Base-by-base conservation (phyloP, 345 rosid species). In the Jatropha curcas region DNA sequence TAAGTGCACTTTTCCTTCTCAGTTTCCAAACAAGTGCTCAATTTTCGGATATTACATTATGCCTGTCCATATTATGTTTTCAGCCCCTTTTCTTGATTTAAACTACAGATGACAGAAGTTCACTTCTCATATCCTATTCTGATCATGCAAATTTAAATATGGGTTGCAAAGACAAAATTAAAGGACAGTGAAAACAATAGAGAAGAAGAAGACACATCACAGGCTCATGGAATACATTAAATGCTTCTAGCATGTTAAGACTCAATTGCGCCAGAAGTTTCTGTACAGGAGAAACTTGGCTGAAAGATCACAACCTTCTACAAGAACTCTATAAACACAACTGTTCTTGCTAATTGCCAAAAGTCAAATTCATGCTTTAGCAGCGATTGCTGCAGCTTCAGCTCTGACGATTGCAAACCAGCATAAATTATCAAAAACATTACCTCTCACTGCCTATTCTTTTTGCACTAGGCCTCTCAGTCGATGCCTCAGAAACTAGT, bases 351-450 rank as follows among this genome's bases (percentile, higher is more conserved):
- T 17, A 16, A 71, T 22, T 37, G 71, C 63, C 74, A 43, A 53
- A 48, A 64, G 64, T 25, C 45, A 34, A 11, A 60, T 55, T 35
- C 48, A 75, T 16, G 16, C n/a, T 28, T 12, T 17, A 33, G 73
- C 78, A 82, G 76, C 74, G 60, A 81, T 45, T 62, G 60, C 83
- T 77, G 81, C 82, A 71, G 70, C 63, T 64, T 64, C 39, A 48
- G 63, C 67, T 65, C 39, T 58, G 66, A 60, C 30, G 61, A 60
- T 43, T 50, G 51, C 71, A 67, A 61, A 72, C 57, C 74, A 31
- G 59, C 65, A 65, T 39, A 53, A 58, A 69, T 30, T 16, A 60
- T 56, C 43, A 56, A 69, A 43, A 30, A 59, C 5, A 33, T 35
- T 61, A 61, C 63, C 73, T 20, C 33, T 63, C 79, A 33, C 64